phyloP scores from a whole-genome alignment of 371 early-diverging fungal species.

The Mortierella sp. region DNA sequence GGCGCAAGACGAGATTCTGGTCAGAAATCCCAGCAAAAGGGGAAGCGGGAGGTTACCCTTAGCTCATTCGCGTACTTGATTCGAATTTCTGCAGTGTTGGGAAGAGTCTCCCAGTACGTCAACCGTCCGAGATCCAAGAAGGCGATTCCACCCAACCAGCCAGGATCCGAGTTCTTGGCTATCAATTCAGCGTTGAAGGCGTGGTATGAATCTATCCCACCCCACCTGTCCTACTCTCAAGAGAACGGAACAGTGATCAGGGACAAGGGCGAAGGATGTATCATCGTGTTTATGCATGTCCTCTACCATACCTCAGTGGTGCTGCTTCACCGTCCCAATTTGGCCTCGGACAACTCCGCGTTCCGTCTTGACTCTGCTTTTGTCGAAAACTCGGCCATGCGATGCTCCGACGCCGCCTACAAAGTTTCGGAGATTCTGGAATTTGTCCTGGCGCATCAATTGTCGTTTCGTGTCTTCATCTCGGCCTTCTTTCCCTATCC shows the following conservation, averaged over 20 bases:
- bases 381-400: conserved; percentile 55
- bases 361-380: conserved; percentile 51
- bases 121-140: conserved; percentile 56
- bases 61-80: conserved; percentile 53
- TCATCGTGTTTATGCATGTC: conserved; percentile 55
- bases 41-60: conserved; percentile 16
- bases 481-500: conserved; percentile 65
- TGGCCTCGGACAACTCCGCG: conserved; percentile 52
- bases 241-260: conserved; percentile 51
- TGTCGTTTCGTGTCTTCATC: conserved; percentile 49
- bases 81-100: conserved; percentile 54
- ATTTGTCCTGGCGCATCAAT: conserved; percentile 43
- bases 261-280: conserved; percentile 43
- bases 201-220: conserved; percentile 60
- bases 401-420: conserved; percentile 61
- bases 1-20: background rate
- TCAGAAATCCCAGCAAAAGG: conserved; percentile 9
- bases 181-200: conserved; percentile 57
- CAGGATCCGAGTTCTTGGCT: conserved; percentile 57
- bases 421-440: conserved; percentile 59
- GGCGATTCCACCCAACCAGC: conserved; percentile 52
- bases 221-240: conserved; percentile 54
- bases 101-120: conserved; percentile 61
- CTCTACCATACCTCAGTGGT: conserved; percentile 62
- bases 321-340: conserved; percentile 59